These are phyloP conservation scores for Fraxinus platypoda DNA, from an alignment of 305 asterid genomes.

Conservation along the genomic window DNA sequence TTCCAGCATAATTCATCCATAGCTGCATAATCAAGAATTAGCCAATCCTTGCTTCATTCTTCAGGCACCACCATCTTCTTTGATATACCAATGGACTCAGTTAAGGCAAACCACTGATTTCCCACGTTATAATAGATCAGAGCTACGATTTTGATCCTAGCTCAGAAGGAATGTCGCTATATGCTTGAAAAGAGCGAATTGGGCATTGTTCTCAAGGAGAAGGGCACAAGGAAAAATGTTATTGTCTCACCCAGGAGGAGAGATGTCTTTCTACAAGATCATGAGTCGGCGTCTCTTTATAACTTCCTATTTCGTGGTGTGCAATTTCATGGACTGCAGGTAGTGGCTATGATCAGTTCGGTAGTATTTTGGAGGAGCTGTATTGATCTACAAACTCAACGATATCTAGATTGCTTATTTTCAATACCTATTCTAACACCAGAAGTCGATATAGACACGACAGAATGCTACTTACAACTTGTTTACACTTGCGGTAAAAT, in stretches of 20 bases:
- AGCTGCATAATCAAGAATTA: not conserved
- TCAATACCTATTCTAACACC: not conserved
- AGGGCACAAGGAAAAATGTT: not conserved
- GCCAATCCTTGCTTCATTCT: not conserved
- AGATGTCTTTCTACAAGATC: not conserved
- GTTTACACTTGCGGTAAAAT: constrained; percentile 11
- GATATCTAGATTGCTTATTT: not conserved
- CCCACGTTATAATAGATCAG: not conserved
- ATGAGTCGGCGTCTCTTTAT: not conserved
- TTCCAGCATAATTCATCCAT: not conserved
- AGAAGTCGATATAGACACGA: not conserved
- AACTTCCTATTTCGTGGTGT: not conserved
- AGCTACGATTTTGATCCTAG: not conserved
- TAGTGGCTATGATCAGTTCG: not conserved
- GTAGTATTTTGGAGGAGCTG: not conserved
- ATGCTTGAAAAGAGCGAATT: not conserved
- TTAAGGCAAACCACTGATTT: not conserved
- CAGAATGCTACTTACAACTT: constrained; percentile 16
- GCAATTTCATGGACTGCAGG: not conserved
- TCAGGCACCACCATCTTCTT: constrained; percentile 2
- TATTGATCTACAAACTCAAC: not conserved
- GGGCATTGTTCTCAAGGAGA: not conserved
- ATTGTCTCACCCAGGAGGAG: not conserved
- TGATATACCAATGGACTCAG: not conserved
- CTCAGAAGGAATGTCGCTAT: not conserved